A percentile compares a stretch with the other conserved stretches of the same genome.
Evolutionary conservation across 2,329 filamentous ascomycete species (phyloP).

Genomic region (Penicillium sp.): DNA sequence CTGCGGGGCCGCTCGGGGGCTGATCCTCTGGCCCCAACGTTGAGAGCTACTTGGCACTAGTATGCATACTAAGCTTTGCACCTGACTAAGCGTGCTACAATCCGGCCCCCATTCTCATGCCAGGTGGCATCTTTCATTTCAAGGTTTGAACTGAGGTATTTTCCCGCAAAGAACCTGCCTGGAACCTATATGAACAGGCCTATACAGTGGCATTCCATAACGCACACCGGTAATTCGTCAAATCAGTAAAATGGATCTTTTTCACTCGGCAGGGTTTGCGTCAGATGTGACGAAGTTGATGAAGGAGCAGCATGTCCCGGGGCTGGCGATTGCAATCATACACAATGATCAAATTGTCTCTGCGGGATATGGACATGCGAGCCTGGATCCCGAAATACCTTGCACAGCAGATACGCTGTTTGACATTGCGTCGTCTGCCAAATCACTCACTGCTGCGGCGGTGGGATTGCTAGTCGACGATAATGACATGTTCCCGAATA

Average conservation of each 20-base stretch:
- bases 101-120: not conserved
- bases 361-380: conserved; percentile 20
- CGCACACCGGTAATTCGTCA: not conserved
- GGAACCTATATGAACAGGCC: not conserved
- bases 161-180: not conserved
- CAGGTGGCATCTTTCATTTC: not conserved
- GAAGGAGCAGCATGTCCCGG: not conserved
- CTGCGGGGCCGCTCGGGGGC: too few relatives aligned
- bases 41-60: not conserved
- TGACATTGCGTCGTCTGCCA: conserved; percentile 24
- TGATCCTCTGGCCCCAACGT: not conserved
- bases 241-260: not conserved
- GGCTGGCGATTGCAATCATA: conserved; percentile 15
- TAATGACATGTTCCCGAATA: not conserved
- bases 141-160: not conserved
- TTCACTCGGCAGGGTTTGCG: not conserved
- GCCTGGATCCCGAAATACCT: conserved; percentile 7
- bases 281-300: not conserved
- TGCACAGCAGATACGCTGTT: conserved; percentile 26
- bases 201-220: not conserved
- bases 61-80: not conserved
- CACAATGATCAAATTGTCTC: conserved; percentile 13
- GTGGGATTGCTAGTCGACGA: conserved; percentile 36
- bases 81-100: not conserved
- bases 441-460: conserved; percentile 28